A percentile compares a stretch with the other conserved stretches of the same genome.
Conservation (phyloP, 176 grass and related monocot genomes). For the Musa schizocarpa region DNA sequence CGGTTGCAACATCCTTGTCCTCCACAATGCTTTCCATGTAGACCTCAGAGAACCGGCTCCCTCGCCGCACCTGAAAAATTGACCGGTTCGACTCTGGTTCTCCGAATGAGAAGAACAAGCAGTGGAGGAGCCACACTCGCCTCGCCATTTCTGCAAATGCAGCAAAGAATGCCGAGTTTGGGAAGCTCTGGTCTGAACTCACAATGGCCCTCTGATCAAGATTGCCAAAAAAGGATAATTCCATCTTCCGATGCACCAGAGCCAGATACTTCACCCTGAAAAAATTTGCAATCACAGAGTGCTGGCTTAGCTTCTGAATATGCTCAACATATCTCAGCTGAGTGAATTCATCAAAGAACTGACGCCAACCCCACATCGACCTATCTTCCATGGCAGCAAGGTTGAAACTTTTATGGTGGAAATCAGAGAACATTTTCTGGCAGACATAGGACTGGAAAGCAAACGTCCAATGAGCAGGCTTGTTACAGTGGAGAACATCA, state of each 20-base stretch:
- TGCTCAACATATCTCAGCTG: conserved; percentile 45
- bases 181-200: conserved; percentile 55
- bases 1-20: background rate
- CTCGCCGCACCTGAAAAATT: conserved; percentile 49
- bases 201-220: conserved; percentile 80
- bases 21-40: conserved; percentile 71
- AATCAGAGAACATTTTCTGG: conserved; percentile 9
- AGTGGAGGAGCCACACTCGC: conserved; percentile 82
- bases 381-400: conserved; percentile 47
- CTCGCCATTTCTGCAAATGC: conserved; percentile 73
- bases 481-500: background rate
- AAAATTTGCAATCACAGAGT: conserved; percentile 60
- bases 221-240: conserved; percentile 69
- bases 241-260: conserved; percentile 84
- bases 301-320: conserved; percentile 32
- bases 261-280: conserved; percentile 74
- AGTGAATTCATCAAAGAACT: conserved; percentile 87
- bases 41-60: conserved; percentile 67
- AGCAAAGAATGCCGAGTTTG: conserved; percentile 67
- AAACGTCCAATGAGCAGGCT: background rate
- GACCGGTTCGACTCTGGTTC: conserved; percentile 32
- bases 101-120: conserved; percentile 70
- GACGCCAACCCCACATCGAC: conserved; percentile 42
- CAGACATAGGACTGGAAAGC: conserved; percentile 17
- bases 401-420: conserved; percentile 8